Conservation (phyloP, 2,329 filamentous ascomycete species). For the Fusarium graminum region DNA sequence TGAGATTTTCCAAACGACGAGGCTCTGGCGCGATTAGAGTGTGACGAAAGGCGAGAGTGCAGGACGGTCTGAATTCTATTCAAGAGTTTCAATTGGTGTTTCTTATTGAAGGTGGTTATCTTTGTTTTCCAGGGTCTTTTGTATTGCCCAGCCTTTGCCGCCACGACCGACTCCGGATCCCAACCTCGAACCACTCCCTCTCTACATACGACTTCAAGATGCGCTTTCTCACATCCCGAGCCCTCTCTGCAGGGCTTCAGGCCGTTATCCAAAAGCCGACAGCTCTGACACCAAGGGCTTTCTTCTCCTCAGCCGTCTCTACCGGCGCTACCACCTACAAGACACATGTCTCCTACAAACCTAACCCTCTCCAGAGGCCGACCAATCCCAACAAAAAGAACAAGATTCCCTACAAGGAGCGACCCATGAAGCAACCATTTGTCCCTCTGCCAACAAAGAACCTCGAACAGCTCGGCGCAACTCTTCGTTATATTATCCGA, state of each 20-base stretch:
- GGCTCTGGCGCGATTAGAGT: slow-evolving; percentile 34
- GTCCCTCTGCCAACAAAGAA: slow-evolving; percentile 52
- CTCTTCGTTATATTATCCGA: slow-evolving; percentile 74
- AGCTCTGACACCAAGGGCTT: slow-evolving; percentile 28
- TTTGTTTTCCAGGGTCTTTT: not conserved
- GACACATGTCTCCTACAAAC: slow-evolving; percentile 42
- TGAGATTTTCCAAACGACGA: slow-evolving; percentile 50
- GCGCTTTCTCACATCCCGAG: slow-evolving; percentile 46
- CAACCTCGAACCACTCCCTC: slow-evolving; percentile 12
- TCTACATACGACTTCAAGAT: slow-evolving; percentile 40
- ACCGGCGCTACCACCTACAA: slow-evolving; percentile 43
- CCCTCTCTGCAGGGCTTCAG: slow-evolving; percentile 43
- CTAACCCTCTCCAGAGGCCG: slow-evolving; percentile 38
- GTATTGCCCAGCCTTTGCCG: not conserved
- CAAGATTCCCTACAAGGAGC: slow-evolving; percentile 47
- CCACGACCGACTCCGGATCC: slow-evolving; percentile 8
- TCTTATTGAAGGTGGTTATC: not conserved
- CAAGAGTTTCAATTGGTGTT: slow-evolving; percentile 28
- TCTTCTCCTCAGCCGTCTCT: slow-evolving; percentile 35
- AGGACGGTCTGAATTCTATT: slow-evolving; percentile 14
- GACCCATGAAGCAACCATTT: slow-evolving; percentile 46
- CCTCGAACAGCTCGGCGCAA: slow-evolving; percentile 47
- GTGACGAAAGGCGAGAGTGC: slow-evolving; percentile 28
- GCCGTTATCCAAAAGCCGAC: slow-evolving; percentile 28
- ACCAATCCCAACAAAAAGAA: slow-evolving; percentile 46